These are phyloP conservation scores for Kazachstania taianensis DNA, from an alignment of 805 yeast genomes.

Conservation along the genomic window DNA sequence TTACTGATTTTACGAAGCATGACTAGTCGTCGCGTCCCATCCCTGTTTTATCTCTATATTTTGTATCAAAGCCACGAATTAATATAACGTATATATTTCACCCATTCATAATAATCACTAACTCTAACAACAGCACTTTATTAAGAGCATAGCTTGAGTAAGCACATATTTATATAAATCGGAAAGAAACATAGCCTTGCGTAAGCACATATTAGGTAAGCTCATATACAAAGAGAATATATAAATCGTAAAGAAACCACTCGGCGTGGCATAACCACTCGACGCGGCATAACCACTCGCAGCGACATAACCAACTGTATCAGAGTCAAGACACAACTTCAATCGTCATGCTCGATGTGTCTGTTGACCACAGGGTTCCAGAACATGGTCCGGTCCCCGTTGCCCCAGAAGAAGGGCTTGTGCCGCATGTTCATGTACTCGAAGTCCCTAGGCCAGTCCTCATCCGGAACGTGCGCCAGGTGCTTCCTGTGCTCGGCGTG, in stretches of 20 bases:
- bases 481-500: conserved; percentile 88
- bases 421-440: conserved; percentile 85
- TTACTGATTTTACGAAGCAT: too few species aligned
- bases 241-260: neutral
- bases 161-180: too few species aligned
- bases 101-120: neutral
- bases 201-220: too few species aligned
- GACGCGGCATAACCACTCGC: too few species aligned
- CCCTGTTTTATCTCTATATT: neutral
- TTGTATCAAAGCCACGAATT: neutral
- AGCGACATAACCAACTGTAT: neutral
- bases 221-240: neutral
- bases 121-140: too few species aligned
- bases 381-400: conserved; percentile 94
- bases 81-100: neutral
- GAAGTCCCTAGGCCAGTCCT: conserved; percentile 87
- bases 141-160: too few species aligned
- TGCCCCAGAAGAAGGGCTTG: conserved; percentile 95
- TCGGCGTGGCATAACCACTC: neutral
- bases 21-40: too few species aligned
- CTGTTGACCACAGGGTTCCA: conserved; percentile 93
- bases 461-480: conserved; percentile 59
- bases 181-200: too few species aligned
- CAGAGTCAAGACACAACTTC: neutral
- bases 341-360: conserved; percentile 45